Evolutionary conservation across 176 grass and related monocot genomes (phyloP), one percentile per base, ranked within the genome.

Genomic region (Juncus inflexus): DNA sequence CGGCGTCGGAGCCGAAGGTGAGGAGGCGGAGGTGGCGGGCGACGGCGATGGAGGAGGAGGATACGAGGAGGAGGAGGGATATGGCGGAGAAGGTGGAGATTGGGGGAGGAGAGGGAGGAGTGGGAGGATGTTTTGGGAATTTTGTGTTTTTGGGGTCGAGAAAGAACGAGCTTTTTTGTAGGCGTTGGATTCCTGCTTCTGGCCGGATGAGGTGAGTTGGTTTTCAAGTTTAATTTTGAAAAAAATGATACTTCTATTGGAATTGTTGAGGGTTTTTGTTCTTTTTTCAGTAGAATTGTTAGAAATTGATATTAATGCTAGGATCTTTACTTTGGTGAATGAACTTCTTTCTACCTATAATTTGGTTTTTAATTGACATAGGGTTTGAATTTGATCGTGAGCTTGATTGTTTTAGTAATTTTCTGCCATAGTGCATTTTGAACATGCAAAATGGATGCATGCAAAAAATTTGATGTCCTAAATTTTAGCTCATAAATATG

Each of bases 161-260:
- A 71, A 81, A 73, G 66, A 96, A 80, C 74, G 69, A 77, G 39
- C 85, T 97, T 52, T 97, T 91, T 78, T 97, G 94, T 76, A 84
- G 94, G 2, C 72, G 59, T 42, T 96, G 92, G 92, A 14, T 75
- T 13, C 92, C 87, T 35, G 38, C 76, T 14, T 61, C 70, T 14
- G 55, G 63, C 3, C 66, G 81, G 54, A 89, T 81, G 70, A 96
- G 87, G 92, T 96, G 74, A 81, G 77, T 49, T 13, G 16, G 42
- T 8, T 4, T 38, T 54, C 19, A 28, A 1, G 19, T 54, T 39
- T 8, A 2, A 37, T 52, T 67, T 13, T 3, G 45, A 35, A 12
- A 8, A 42, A 65, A 12, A 49, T 51, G 13, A 11, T 41, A 50
- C 7, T 50, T 66, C 4, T 6, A 13, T 12, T 2, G 45, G 15